Percentiles rank a stretch among this genome's conserved stretches.
phyloP scores from a whole-genome alignment of 176 grass and related monocot species.

The Aechmea fasciata region DNA sequence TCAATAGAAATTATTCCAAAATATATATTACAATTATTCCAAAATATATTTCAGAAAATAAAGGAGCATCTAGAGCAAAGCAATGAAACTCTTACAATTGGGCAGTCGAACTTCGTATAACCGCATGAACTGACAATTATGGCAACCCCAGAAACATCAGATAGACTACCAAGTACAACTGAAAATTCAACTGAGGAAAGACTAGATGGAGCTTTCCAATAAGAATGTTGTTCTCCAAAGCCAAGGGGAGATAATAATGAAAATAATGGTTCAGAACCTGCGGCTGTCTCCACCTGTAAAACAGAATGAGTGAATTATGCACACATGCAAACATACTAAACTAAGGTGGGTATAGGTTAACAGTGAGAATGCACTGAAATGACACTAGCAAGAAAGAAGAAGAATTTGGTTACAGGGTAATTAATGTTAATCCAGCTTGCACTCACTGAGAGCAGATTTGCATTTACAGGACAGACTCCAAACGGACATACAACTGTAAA shows the following conservation, averaged over 20 bases:
- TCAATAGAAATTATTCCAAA: not conserved
- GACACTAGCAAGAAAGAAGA: too few relatives aligned
- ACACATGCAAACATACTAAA: not conserved
- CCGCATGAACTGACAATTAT: slow-evolving; percentile 88
- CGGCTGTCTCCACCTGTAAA: slow-evolving; percentile 65
- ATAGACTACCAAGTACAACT: slow-evolving; percentile 85
- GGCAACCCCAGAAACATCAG: slow-evolving; percentile 81
- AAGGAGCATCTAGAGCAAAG: not conserved
- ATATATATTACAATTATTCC: not conserved
- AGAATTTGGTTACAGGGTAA: too few relatives aligned
- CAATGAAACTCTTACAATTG: slow-evolving; percentile 55
- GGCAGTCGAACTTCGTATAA: slow-evolving; percentile 70
- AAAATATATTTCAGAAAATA: slow-evolving; percentile 15
- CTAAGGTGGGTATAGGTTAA: too few relatives aligned
- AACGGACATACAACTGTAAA: too few relatives aligned
- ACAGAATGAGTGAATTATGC: slow-evolving; percentile 8
- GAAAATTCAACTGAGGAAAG: slow-evolving; percentile 64
- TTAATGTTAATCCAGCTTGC: too few relatives aligned
- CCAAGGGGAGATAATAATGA: slow-evolving; percentile 81
- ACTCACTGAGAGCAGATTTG: too few relatives aligned
- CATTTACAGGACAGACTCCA: too few relatives aligned
- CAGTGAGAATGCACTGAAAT: too few relatives aligned
- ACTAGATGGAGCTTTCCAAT: slow-evolving; percentile 74
- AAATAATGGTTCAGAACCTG: slow-evolving; percentile 59
- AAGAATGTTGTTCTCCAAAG: slow-evolving; percentile 46